phyloP scores from a whole-genome alignment of 2,329 filamentous ascomycete species.

The Chaetomium sp. region DNA sequence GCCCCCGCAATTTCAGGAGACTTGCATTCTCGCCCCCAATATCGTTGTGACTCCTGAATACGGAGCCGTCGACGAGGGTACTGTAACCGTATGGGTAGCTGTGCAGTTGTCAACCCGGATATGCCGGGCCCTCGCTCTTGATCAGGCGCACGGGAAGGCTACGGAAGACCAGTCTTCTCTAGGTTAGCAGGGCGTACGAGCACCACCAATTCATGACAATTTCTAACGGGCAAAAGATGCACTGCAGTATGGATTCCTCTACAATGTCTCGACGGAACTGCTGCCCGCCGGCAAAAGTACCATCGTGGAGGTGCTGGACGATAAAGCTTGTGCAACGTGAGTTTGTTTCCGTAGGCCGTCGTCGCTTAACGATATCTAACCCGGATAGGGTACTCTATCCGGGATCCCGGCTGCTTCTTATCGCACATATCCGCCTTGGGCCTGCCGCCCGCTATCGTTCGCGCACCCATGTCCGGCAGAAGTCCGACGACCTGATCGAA shows the following conservation, averaged over 20 bases:
- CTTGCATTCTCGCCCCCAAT: constrained; percentile 45
- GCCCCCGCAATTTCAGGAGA: constrained; percentile 5
- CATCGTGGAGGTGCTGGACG: constrained; percentile 51
- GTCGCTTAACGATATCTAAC: not conserved
- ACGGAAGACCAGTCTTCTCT: constrained; percentile 9
- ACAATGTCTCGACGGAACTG: constrained; percentile 52
- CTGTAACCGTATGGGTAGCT: constrained; percentile 50
- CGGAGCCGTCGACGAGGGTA: constrained; percentile 40
- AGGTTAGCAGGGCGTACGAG: constrained; percentile 28
- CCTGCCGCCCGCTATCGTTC: constrained; percentile 21
- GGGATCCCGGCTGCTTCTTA: constrained; percentile 50
- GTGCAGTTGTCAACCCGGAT: constrained; percentile 51
- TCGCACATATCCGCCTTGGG: constrained; percentile 51
- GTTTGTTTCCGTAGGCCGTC: not conserved
- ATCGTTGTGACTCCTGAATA: constrained; percentile 50
- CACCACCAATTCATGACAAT: not conserved
- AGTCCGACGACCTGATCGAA: constrained; percentile 59
- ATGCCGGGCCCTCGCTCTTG: constrained; percentile 31
- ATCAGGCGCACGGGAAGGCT: constrained; percentile 19
- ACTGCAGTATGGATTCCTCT: constrained; percentile 51
- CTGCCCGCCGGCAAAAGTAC: constrained; percentile 45
- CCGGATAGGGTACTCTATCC: constrained; percentile 36
- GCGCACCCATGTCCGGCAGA: constrained; percentile 41
- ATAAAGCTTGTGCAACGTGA: constrained; percentile 48
- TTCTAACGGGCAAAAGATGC: constrained; percentile 36